Conservation (phyloP, 306 rosid genomes). For the Sophora flavescens region DNA sequence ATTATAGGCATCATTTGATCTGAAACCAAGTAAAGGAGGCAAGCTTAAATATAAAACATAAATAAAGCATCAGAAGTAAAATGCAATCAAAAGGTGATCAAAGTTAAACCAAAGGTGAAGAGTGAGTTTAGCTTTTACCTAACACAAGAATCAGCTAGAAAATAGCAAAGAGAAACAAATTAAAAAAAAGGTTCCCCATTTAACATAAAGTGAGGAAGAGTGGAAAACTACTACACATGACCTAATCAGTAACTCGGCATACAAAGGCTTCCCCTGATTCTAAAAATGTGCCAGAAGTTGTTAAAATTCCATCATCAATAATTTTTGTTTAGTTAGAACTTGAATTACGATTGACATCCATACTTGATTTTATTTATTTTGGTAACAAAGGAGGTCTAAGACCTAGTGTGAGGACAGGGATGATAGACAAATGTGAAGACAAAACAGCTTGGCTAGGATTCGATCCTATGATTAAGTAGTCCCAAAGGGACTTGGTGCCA, state of each 20-base stretch:
- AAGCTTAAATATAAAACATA: conserved; percentile 40
- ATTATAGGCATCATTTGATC: conserved; percentile 79
- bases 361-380: conserved; percentile 20
- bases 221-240: conserved; percentile 12
- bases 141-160: conserved; percentile 32
- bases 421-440: background rate
- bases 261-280: background rate
- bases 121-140: conserved; percentile 7
- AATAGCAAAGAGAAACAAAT: conserved; percentile 13
- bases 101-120: conserved; percentile 19
- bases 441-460: conserved; percentile 9
- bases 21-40: conserved; percentile 55
- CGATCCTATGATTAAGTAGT: background rate
- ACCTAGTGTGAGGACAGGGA: background rate
- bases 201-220: conserved; percentile 25
- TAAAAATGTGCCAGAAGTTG: conserved; percentile 14
- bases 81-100: conserved; percentile 28
- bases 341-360: conserved; percentile 1
- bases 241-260: conserved; percentile 15
- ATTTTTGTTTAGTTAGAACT: conserved; percentile 30
- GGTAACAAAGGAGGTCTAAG: conserved; percentile 6
- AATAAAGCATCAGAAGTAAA: conserved; percentile 40
- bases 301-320: conserved; percentile 5
- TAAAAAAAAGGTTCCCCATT: background rate
- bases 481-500: conserved; percentile 26